Evolutionary conservation across 2,329 filamentous ascomycete genomes (phyloP), one percentile per base, ranked within the genome.

Genomic region (Beauveria asiatica): DNA sequence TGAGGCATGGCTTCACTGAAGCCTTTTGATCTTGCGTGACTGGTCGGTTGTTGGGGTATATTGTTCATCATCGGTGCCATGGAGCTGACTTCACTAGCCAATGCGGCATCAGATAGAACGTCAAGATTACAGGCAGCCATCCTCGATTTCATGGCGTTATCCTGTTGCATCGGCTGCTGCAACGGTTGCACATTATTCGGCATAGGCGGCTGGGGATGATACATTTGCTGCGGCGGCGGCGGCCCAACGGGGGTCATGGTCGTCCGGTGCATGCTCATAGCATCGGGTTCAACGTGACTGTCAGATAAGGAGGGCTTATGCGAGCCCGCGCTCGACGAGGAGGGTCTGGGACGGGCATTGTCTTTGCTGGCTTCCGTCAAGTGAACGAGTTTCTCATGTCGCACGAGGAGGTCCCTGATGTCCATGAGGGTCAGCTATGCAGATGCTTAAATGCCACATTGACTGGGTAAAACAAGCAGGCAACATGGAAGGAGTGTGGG

Each of bases 371-470:
- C 79, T 70, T 84, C 81, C 72, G 82, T 84, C 68, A 84, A 78
- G 69, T 86, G 83, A 66, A 84, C 82, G 65, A 85, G 80, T 73
- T 85, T 85, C 73, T 85, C 81, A 73, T 86, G 83, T 64, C 83
- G 78, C 63, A 84, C 81, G 65, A 86, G 77, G 62, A 86, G 78
- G 70, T 85, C 83, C 65, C 83, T 85, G 74, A 82, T 83, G 73
- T 84, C 77, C 81, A 83, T 84, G 75, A 81, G 80, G 83, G 80
- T 73, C 59, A 61, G 59, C 33, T 25, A 74, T 74, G 67, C 25
- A 53, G 23, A n/a, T 46, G n/a, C 11, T 27, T 54, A 50, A 19
- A 37, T 42, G 27, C 48, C 17, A 48, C 25, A 49, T 17, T 27
- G 30, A 46, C 27, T 51, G 48, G 41, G 16, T 16, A 11, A 51